These are phyloP conservation scores for Apiospora koreana DNA, from an alignment of 2,329 filamentous ascomycete species.

Conservation along the genomic window DNA sequence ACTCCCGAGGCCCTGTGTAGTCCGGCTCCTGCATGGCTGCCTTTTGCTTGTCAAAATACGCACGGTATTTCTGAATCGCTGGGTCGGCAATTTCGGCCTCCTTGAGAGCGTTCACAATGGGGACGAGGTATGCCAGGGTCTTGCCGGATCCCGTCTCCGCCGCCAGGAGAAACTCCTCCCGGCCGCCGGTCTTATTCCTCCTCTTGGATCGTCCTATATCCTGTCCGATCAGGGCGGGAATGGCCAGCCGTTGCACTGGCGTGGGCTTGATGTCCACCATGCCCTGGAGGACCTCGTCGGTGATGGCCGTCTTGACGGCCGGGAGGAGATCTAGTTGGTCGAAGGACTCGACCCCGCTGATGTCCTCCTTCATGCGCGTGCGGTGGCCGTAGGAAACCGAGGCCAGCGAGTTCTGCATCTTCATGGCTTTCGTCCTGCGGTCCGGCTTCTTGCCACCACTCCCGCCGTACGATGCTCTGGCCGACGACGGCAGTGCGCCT, in stretches of 20 bases:
- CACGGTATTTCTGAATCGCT: constrained; percentile 58
- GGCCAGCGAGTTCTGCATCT: constrained; percentile 85
- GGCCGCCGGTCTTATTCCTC: constrained; percentile 33
- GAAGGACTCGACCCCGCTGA: constrained; percentile 73
- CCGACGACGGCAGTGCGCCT: constrained; percentile 23
- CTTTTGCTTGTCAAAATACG: constrained; percentile 56
- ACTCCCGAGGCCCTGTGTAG: constrained; percentile 63
- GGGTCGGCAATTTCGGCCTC: constrained; percentile 64
- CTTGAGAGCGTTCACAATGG: constrained; percentile 84
- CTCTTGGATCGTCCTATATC: constrained; percentile 38
- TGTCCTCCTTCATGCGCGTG: constrained; percentile 35
- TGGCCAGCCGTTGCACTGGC: constrained; percentile 84
- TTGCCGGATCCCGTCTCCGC: constrained; percentile 98
- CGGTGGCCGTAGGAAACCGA: constrained; percentile 75
- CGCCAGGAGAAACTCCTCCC: constrained; percentile 73
- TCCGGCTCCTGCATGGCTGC: constrained; percentile 54
- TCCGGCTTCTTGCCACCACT: constrained; percentile 45
- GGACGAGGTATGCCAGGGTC: constrained; percentile 88
- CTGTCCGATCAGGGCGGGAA: constrained; percentile 74
- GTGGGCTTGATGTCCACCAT: constrained; percentile 79
- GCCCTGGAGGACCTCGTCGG: constrained; percentile 71
- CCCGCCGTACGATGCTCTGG: constrained; percentile 33
- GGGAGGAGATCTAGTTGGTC: constrained; percentile 78
- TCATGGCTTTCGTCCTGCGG: constrained; percentile 75
- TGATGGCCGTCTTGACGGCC: constrained; percentile 68